Evolutionary conservation across 768 basidiomycete genomes (phyloP), one percentile per base, ranked within the genome.

Genomic region (Trametes meyenii): DNA sequence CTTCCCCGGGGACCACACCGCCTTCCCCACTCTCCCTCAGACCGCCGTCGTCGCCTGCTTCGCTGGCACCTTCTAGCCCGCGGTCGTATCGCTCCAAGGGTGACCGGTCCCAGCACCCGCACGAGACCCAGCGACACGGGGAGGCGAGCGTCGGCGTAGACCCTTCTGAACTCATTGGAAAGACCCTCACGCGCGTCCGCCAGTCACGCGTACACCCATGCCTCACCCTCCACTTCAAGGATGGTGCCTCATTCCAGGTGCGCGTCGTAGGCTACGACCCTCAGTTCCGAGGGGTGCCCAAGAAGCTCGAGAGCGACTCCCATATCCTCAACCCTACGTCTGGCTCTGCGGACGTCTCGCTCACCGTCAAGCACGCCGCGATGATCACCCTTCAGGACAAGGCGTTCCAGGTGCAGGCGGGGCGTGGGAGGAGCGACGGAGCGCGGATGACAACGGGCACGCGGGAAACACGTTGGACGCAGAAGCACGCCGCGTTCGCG

Each of bases 201-300:
- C 71, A 72, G 35, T 76, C 75, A 24, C 69, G 62, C 11, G 60
- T 58, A 3, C 76, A 77, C 61, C 77, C 76, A 1, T 68, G 70
- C 42, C 59, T 77, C 49, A 76, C 75, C 21, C 73, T 78, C 46
- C 66, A 73, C 57, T 76, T 76, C 61, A 58, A 72, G 19, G 77
- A 78, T 60, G 66, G 72, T 24, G 72, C 71, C n/a, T 55, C 68
- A 23, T 76, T 69, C 68, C 75, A 77, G 65, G 57, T 88, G 52
- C 80, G 80, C n/a, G 80, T 88, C 39, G 85, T 86, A 50, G 86
- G 86, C 2, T 87, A 88, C 70, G 75, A 85, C 64, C 86, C 86
- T 1, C 61, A 73, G 14, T 77, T 82, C 66, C 81, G 74, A 36
- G 85, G 86, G 52, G 70, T 87, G 44, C 85, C 86, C 11, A 87